Evolutionary conservation across 257 asterid genomes (phyloP).

Genomic region (Fraxinus americana): DNA sequence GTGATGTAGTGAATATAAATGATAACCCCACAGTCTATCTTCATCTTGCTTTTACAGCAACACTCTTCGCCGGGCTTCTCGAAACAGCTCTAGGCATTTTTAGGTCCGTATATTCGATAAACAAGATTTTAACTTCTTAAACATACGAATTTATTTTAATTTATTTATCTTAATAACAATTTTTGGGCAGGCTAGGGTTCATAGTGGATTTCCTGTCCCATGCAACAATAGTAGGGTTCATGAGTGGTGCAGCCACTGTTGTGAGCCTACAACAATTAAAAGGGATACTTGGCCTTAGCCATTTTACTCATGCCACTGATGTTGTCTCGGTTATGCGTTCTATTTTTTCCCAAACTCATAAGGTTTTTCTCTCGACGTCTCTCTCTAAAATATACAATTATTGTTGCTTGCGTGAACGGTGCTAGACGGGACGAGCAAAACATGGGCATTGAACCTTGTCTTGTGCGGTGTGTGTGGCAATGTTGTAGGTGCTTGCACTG

Average conservation of each 20-base stretch:
- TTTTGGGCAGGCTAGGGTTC: constrained; percentile 72
- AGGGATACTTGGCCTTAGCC: constrained; percentile 75
- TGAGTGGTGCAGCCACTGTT: constrained; percentile 97
- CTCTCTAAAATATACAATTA: not conserved
- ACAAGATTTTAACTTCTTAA: not conserved
- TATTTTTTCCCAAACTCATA: constrained; percentile 71
- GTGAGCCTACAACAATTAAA: constrained; percentile 83
- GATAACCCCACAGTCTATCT: constrained; percentile 67
- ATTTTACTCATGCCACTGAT: constrained; percentile 81
- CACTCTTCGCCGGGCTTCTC: constrained; percentile 79
- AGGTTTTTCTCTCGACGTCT: constrained; percentile 34
- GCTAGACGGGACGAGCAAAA: too few species aligned
- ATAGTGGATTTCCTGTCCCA: constrained; percentile 93
- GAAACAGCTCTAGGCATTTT: constrained; percentile 71
- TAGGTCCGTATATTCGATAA: constrained; percentile 38
- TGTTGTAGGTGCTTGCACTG: too few species aligned
- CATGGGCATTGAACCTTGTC: too few species aligned
- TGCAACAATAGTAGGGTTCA: constrained; percentile 95
- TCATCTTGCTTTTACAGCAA: constrained; percentile 81
- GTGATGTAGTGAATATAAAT: constrained; percentile 46
- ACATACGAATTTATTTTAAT: too few species aligned
- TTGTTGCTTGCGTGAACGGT: too few species aligned
- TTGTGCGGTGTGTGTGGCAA: too few species aligned
- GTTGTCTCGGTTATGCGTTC: constrained; percentile 75
- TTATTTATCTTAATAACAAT: too few species aligned